A percentile compares a stretch with the other conserved stretches of the same genome.
These are phyloP conservation scores for Boletus insuetus DNA, from an alignment of 768 basidiomycete species.

Conservation along the genomic window DNA sequence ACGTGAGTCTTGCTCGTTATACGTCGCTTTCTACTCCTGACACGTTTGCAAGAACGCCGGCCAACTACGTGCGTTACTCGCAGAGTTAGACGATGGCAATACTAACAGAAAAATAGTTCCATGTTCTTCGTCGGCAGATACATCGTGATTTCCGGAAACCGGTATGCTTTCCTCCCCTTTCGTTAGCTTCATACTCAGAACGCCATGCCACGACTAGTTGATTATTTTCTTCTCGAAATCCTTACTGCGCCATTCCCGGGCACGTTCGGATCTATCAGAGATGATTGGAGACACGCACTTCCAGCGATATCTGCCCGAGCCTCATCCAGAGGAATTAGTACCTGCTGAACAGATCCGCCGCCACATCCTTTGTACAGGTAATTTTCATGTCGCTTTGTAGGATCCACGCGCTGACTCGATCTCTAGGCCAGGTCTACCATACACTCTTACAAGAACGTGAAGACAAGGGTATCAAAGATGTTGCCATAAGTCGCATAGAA, in stretches of 20 bases:
- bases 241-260: constrained; percentile 90
- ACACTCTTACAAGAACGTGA: constrained; percentile 87
- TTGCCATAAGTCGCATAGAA: constrained; percentile 92
- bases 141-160: constrained; percentile 99
- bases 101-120: constrained; percentile 57
- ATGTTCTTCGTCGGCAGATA: constrained; percentile 93
- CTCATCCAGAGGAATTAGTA: constrained; percentile 66
- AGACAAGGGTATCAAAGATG: constrained; percentile 84
- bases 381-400: not conserved
- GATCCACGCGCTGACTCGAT: not conserved
- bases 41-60: constrained; percentile 66
- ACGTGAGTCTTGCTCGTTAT: constrained; percentile 53
- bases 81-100: not conserved
- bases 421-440: constrained; percentile 88
- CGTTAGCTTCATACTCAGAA: not conserved
- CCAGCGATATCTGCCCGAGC: constrained; percentile 90
- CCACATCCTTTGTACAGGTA: constrained; percentile 87
- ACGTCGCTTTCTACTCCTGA: constrained; percentile 2
- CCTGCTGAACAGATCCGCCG: constrained; percentile 84
- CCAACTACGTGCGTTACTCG: constrained; percentile 68
- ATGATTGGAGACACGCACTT: constrained; percentile 89
- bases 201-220: constrained; percentile 45
- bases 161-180: constrained; percentile 39
- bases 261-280: constrained; percentile 81
- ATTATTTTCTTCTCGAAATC: constrained; percentile 97